Evolutionary conservation across 2,329 filamentous ascomycete species (phyloP).

Genomic region (Rhynchosporium secalis): DNA sequence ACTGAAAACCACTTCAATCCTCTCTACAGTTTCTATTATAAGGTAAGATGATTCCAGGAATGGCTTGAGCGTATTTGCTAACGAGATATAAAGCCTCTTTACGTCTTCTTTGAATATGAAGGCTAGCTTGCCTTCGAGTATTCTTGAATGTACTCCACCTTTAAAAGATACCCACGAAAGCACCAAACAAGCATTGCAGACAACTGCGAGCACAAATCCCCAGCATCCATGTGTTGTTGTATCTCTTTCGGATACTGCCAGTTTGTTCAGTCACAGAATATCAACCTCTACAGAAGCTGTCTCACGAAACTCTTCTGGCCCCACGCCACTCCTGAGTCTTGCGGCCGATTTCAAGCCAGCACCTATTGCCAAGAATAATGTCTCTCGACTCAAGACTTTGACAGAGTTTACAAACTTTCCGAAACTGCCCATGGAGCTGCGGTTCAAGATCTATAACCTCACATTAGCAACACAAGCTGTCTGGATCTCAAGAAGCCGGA

Average conservation of each 20-base stretch:
- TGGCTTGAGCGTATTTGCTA: not conserved
- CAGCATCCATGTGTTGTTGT: not conserved
- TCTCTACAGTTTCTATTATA: not conserved
- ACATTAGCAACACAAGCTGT: not conserved
- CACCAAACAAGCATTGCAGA: not conserved
- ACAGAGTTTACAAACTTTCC: slow-evolving; percentile 8
- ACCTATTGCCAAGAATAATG: not conserved
- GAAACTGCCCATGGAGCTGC: slow-evolving; percentile 3
- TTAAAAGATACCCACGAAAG: not conserved
- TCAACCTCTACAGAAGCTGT: not conserved
- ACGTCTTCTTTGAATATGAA: not conserved
- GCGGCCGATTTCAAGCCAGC: not conserved
- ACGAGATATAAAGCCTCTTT: not conserved
- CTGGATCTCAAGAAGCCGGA: not conserved
- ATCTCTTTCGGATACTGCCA: not conserved
- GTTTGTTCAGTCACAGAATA: not conserved
- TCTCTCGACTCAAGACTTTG: not conserved
- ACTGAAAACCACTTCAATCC: not conserved
- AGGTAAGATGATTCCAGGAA: not conserved
- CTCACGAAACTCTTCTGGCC: not conserved
- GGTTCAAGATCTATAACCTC: not conserved
- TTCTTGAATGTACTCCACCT: not conserved
- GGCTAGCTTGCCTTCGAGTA: not conserved
- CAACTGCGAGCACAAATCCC: not conserved
- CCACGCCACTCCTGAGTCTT: not conserved